A percentile compares a stretch with the other conserved stretches of the same genome.
These are phyloP conservation scores for Fusarium decemcellulare DNA, from an alignment of 2,329 filamentous ascomycete species.

Conservation along the genomic window DNA sequence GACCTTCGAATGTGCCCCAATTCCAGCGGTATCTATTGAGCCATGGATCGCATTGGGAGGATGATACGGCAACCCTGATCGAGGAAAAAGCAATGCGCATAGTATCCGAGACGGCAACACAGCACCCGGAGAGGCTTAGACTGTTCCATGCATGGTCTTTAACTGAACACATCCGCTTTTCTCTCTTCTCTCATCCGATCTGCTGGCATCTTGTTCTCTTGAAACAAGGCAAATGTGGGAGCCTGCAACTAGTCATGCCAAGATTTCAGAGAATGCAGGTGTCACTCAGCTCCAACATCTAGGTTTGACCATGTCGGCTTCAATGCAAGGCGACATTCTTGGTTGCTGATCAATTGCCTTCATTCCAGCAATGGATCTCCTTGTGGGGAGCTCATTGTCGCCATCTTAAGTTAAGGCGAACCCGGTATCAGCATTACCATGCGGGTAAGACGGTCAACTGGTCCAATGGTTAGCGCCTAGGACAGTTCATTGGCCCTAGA, in stretches of 20 bases:
- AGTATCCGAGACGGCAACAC: constrained; percentile 11
- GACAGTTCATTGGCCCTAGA: neutral
- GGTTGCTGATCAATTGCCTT: constrained; percentile 18
- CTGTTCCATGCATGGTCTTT: constrained; percentile 20
- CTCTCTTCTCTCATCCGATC: constrained; percentile 31
- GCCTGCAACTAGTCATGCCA: constrained; percentile 18
- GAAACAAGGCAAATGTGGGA: constrained; percentile 20
- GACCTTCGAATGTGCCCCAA: neutral
- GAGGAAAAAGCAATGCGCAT: constrained; percentile 37
- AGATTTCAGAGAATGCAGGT: constrained; percentile 20
- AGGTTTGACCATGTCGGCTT: constrained; percentile 15
- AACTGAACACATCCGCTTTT: constrained; percentile 19
- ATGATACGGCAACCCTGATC: constrained; percentile 9
- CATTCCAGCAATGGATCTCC: constrained; percentile 26
- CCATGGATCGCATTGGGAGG: neutral
- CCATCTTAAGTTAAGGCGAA: neutral
- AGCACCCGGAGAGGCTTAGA: constrained; percentile 13
- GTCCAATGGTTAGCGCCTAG: constrained; percentile 4
- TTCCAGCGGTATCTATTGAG: neutral
- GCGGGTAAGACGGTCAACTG: constrained; percentile 6
- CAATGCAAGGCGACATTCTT: constrained; percentile 33
- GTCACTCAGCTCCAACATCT: constrained; percentile 18
- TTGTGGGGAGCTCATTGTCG: neutral
- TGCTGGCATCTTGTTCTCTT: constrained; percentile 12
- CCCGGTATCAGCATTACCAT: neutral